Base-by-base conservation (phyloP, 78 protist species). In the Guillardia theta region DNA sequence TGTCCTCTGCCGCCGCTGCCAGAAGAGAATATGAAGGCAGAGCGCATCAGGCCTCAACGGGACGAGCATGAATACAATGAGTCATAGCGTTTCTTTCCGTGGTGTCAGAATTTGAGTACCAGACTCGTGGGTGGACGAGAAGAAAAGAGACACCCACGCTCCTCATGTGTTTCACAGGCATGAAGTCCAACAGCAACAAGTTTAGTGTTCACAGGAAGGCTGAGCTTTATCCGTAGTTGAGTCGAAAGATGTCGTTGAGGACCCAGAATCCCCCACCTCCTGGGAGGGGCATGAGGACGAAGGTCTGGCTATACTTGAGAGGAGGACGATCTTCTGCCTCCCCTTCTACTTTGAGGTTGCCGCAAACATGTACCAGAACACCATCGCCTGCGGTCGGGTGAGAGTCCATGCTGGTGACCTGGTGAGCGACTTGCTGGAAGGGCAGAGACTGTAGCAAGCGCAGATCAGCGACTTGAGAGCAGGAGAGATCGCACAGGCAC, bases 191-290 rank as follows among this genome's bases (percentile, higher is more conserved):
- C n/a, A n/a, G n/a, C n/a, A n/a, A n/a, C n/a, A n/a, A n/a, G n/a
- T n/a, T n/a, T n/a, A n/a, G n/a, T n/a, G n/a, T n/a, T n/a, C n/a
- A n/a, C 27, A 6, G 70, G 70, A 1, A 6, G 70, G 70, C 70
- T 24, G 39, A 30, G 2, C 39, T 0, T 70, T 18, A 70, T 36
- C 83, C 83, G 41, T 70, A 70, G 41, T 80, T 80, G 53, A 80
- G 48, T 33, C 90, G 90, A 48, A 80, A 80, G 44, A 80, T 80
- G 90, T 80, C 90, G 90, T 80, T 80, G 53, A 43, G 50, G 44
- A 39, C 46, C 46, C 48, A 80, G 53, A 24, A 80, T 22, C 90
- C 90, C 27, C 33, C 90, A 24, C 90, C 90, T 5, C 48, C 53
- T 5, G 90, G 90, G 18, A 80, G 48, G 33, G 90, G 90, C 44